These are phyloP conservation scores for Primulina eburnea DNA, from an alignment of 257 asterid genomes.

Conservation along the genomic window DNA sequence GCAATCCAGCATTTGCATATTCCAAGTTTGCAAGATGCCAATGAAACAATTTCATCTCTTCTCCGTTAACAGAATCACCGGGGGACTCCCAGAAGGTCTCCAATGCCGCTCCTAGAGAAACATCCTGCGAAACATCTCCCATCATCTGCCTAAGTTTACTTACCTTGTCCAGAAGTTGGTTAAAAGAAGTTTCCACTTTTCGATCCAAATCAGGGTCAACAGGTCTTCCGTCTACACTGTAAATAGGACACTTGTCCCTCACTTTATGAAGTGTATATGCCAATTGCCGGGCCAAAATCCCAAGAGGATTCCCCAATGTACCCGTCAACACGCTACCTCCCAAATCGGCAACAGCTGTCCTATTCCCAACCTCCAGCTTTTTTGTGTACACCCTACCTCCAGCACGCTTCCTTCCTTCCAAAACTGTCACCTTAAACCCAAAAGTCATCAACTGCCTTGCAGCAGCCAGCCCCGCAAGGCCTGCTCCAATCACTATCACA, in stretches of 20 bases:
- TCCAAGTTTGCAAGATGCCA: constrained; percentile 98
- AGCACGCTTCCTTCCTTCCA: constrained; percentile 87
- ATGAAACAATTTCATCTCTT: constrained; percentile 69
- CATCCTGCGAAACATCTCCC: constrained; percentile 93
- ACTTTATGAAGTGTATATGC: constrained; percentile 81
- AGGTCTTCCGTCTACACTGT: constrained; percentile 55
- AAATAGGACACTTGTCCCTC: constrained; percentile 86
- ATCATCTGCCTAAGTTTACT: constrained; percentile 63
- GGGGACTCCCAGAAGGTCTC: constrained; percentile 64
- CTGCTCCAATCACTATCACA: constrained; percentile 87
- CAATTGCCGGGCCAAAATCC: constrained; percentile 87
- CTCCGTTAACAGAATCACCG: constrained; percentile 48
- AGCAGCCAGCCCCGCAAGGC: constrained; percentile 92
- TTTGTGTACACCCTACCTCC: constrained; percentile 89
- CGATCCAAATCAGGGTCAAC: constrained; percentile 62
- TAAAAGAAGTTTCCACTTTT: constrained; percentile 67
- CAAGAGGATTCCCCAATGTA: constrained; percentile 85
- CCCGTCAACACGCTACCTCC: constrained; percentile 95
- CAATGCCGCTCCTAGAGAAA: constrained; percentile 93
- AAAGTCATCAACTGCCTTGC: constrained; percentile 93
- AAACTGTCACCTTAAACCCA: constrained; percentile 79
- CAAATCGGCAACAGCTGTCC: constrained; percentile 80
- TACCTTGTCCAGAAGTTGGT: constrained; percentile 62
- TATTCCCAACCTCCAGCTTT: constrained; percentile 56
- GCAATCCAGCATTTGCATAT: constrained; percentile 89